Base-by-base conservation (phyloP, 805 yeast genomes). In the Yarrowia osloensis region DNA sequence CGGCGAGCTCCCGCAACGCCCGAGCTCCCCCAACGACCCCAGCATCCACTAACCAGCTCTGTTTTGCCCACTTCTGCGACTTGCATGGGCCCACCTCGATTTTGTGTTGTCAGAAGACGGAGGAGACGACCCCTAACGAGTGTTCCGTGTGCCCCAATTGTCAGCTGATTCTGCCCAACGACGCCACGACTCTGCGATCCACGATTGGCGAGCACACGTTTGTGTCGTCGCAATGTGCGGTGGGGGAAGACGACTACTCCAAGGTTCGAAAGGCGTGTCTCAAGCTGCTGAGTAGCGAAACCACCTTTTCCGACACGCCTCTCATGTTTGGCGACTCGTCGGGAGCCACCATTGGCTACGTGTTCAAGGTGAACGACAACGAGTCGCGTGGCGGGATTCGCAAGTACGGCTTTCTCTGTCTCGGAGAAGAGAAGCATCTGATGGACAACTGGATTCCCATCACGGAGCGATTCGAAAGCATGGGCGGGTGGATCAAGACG, bases 31-130 rank as follows among this genome's bases (percentile, higher is more conserved):
- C 7, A 21, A 9, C 13, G 22, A 19, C 1, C 24, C 1, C 26
- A 28, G 19, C 65, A 42, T 7, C 21, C 17, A 44, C 66, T 61
- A 44, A 57, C 54, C 54, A 72, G 76, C 57, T 74, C 24, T 74
- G 75, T 52, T 69, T 74, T 37, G 70, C 72, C 33, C 77, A 74
- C 59, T 74, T 74, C 65, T 74, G 77, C 55, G 77, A 74, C 67
- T 21, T 71, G 26, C 77, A 74, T 35, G 77, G 77, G 44, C 77
- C 77, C 15, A 72, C 73, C 0, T 68, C 74, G 31, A 67, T 74
- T 13, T 46, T 74, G 49, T 74, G 77, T 52, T 72, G 76, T 6
- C 77, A 74, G 57, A 67, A 71, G 44, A 65, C 73, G n/a, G 52
- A 57, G 17, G 37, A 67, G 22, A 47, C 52, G n/a, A 46, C 67